These are phyloP conservation scores for Dryas octopetala DNA, from an alignment of 306 rosid genomes.

Conservation along the genomic window DNA sequence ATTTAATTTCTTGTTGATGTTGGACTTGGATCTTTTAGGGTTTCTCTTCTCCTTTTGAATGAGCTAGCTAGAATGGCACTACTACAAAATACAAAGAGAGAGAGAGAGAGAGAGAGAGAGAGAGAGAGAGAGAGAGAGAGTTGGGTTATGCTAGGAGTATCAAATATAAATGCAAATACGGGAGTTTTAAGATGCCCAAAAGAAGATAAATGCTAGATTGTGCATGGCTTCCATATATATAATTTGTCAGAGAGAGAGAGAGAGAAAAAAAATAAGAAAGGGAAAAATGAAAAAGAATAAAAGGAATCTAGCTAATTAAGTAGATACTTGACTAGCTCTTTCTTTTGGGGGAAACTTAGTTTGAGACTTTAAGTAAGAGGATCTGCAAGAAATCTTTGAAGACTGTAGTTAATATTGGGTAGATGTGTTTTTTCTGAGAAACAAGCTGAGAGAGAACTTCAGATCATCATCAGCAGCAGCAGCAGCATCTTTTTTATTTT, in stretches of 20 bases:
- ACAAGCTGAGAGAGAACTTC: too few relatives aligned
- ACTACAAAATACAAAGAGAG: too few relatives aligned
- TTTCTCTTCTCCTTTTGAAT: conserved; percentile 12
- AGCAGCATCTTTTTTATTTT: too few relatives aligned
- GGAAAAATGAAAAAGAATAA: not conserved
- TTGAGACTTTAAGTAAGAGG: too few relatives aligned
- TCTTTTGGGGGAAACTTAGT: too few relatives aligned
- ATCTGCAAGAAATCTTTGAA: too few relatives aligned
- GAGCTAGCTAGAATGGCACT: not conserved
- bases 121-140: conserved; percentile 18
- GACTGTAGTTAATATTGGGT: too few relatives aligned
- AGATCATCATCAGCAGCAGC: too few relatives aligned
- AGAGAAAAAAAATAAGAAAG: not conserved
- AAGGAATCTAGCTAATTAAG: not conserved
- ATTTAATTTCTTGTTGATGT: not conserved
- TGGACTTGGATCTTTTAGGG: conserved; percentile 27
- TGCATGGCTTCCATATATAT: conserved; percentile 36
- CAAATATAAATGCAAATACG: not conserved
- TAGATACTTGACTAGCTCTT: too few relatives aligned
- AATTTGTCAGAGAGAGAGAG: conserved; percentile 16
- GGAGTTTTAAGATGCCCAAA: not conserved
- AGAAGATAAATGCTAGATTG: conserved; percentile 21
- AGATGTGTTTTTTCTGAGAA: too few relatives aligned
- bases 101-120: conserved; percentile 18
- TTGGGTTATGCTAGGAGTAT: not conserved